Evolutionary conservation across 139 green algal genomes (phyloP).

Genomic region (Chlorella sp.): DNA sequence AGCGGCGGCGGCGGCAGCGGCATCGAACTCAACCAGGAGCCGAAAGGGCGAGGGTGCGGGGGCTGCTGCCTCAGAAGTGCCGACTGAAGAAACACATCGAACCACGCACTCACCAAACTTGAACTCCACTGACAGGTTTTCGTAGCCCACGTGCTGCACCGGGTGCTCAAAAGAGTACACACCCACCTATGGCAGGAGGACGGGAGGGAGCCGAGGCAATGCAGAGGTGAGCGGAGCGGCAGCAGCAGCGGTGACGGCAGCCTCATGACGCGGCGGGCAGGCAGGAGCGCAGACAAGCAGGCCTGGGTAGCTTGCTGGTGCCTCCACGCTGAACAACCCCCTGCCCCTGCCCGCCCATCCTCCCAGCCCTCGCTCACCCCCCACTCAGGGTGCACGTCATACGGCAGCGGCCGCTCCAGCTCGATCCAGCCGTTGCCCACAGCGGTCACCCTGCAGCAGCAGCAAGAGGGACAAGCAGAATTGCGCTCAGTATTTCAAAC

Average conservation of each 20-base stretch:
- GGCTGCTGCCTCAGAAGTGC: too few relatives aligned
- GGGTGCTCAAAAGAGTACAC: slow-evolving; percentile 6
- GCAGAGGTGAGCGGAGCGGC: not conserved
- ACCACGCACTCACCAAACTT: not conserved
- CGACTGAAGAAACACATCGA: too few relatives aligned
- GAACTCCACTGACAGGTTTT: slow-evolving; percentile 7
- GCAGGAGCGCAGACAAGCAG: too few relatives aligned
- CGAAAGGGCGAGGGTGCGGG: too few relatives aligned
- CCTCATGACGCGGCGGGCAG: too few relatives aligned
- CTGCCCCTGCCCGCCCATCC: too few relatives aligned
- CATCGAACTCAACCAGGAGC: too few relatives aligned
- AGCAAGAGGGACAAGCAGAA: not conserved
- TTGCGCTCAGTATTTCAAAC: not conserved
- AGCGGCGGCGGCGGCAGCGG: too few relatives aligned
- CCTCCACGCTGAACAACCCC: too few relatives aligned
- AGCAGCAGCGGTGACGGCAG: too few relatives aligned
- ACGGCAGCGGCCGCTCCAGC: slow-evolving; percentile 20
- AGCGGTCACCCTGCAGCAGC: not conserved
- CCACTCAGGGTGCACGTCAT: slow-evolving; percentile 13
- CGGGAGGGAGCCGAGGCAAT: not conserved
- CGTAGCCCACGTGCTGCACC: slow-evolving; percentile 16
- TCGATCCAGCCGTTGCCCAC: slow-evolving; percentile 17
- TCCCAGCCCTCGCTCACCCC: not conserved
- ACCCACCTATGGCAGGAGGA: not conserved
- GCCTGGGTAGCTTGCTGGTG: too few relatives aligned